Evolutionary conservation across 2,329 filamentous ascomycete species (phyloP).

Genomic region (Setomelanomma holmii): DNA sequence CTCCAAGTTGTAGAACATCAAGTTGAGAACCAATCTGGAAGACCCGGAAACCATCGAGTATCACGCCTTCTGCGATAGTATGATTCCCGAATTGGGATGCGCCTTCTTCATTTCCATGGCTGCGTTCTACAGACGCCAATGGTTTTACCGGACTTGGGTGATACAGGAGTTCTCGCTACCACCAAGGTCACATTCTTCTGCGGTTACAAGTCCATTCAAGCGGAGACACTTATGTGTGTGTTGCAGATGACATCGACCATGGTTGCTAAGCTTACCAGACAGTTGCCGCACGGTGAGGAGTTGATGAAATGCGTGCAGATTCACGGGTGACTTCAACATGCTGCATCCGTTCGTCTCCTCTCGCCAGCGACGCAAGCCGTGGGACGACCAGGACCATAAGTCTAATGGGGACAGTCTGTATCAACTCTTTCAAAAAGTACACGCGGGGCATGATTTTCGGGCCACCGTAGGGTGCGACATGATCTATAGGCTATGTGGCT

Average conservation of each 20-base stretch:
- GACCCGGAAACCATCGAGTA: background rate
- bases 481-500: background rate
- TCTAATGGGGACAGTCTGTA: background rate
- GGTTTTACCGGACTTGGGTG: conserved; percentile 1
- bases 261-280: background rate
- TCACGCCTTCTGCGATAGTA: background rate
- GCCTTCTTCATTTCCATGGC: background rate
- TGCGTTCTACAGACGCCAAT: background rate
- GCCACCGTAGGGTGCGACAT: conserved; percentile 1
- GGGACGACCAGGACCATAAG: background rate
- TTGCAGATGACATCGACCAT: background rate
- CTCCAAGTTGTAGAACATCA: background rate
- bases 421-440: background rate
- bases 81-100: background rate
- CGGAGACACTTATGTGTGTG: conserved; percentile 3
- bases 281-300: background rate
- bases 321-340: background rate
- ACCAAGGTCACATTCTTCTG: background rate
- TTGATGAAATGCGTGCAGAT: background rate
- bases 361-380: background rate
- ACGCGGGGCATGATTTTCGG: background rate
- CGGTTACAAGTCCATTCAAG: background rate
- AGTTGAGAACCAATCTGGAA: background rate
- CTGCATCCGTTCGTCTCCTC: background rate
- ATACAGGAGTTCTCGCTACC: conserved; percentile 3